Evolutionary conservation across 257 asterid species (phyloP).

Genomic region (Solanum tarapatanum): DNA sequence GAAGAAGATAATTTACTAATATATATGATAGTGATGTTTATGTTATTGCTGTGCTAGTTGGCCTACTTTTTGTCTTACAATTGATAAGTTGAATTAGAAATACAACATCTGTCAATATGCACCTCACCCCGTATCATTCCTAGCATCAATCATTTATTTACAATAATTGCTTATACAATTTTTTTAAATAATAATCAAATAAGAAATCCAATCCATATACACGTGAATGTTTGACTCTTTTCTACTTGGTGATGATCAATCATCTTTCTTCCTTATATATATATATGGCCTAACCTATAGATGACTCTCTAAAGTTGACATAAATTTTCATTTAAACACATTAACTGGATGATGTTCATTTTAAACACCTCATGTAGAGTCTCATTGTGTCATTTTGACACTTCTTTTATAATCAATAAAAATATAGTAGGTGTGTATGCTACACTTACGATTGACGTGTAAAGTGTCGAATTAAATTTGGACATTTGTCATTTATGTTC

Average conservation of each 20-base stretch:
- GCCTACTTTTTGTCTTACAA: not conserved
- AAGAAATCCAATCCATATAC: not conserved
- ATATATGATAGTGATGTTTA: not conserved
- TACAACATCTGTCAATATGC: not conserved
- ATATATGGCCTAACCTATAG: too few species aligned
- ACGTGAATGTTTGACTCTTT: not conserved
- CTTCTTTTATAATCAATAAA: too few species aligned
- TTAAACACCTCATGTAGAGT: too few species aligned
- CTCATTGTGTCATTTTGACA: too few species aligned
- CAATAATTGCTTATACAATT: not conserved
- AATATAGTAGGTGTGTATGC: too few species aligned
- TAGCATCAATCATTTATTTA: not conserved
- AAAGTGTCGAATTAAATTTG: too few species aligned
- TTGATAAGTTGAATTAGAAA: not conserved
- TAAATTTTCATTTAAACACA: too few species aligned
- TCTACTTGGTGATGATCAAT: not conserved
- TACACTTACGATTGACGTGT: too few species aligned
- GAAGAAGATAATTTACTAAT: too few species aligned
- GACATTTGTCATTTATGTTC: too few species aligned
- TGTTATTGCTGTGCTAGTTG: not conserved
- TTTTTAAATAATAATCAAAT: not conserved
- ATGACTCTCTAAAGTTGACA: rapidly evolving
- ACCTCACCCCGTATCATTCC: not conserved
- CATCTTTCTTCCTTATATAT: not conserved
- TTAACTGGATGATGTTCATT: too few species aligned